Evolutionary conservation across 176 grass and related monocot genomes (phyloP), one percentile per base, ranked within the genome.

Genomic region (Eleusine indica): DNA sequence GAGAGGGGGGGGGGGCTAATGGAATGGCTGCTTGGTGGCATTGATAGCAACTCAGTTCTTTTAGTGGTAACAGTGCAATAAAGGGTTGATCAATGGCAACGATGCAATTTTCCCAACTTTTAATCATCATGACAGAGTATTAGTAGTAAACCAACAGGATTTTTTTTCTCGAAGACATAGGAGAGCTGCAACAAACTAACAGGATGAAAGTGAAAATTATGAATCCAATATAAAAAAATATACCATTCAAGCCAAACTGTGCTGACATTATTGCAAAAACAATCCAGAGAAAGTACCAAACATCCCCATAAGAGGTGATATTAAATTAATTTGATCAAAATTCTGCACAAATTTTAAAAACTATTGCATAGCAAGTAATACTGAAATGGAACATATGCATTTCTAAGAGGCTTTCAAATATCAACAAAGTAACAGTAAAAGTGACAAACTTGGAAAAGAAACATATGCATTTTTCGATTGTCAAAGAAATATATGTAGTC

Each of bases 351-450:
- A 49, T 49, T 49, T 49, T 14, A 48, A 10, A 12, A 35, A 35
- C 32, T 35, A 35, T 35, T 35, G 32, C 32, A 35, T 35, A 35
- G 32, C 32, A 35, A 35, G 32, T 35, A 35, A 35, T 35, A 35
- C 32, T 35, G 32, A 35, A 35, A 35, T 35, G 32, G 32, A 35
- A 35, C 32, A 35, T 35, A 35, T 18, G 49, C 54, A 66, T 57
- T 89, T 56, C 7, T 40, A 76, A 28, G 5, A 81, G 14, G 42
- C 22, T 42, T 18, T 88, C 9, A 77, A 78, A 44, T 64, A 85
- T 47, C 22, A 80, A 69, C 5, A 63, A 35, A 67, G 8, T 52
- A 16, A 11, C 3, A 42, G 18, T 22, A 65, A 87, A 61, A 39
- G 17, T 4, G 7, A 65, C 12, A 60, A 68, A 9, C 6, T 28